Evolutionary conservation across 352 stramenopile species (phyloP).

Genomic region (Phytopythium ostracodes): DNA sequence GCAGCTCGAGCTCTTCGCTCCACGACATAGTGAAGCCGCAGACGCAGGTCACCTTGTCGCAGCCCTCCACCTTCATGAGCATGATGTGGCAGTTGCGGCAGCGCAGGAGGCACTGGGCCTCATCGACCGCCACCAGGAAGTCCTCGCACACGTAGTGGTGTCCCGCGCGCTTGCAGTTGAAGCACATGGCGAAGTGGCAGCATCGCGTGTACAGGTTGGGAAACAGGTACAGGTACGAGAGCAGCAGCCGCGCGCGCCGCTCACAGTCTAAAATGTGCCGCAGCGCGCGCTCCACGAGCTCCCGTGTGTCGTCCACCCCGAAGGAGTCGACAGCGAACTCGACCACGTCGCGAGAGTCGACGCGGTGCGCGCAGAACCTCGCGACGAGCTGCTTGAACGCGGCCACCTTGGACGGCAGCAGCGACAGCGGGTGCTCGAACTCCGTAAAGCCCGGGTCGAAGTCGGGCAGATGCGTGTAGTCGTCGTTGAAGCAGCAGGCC

Average conservation of each 20-base stretch:
- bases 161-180: too few relatives aligned
- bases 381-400: slow-evolving; percentile 2
- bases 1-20: too few relatives aligned
- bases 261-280: slow-evolving; percentile 29
- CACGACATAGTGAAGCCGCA: too few relatives aligned
- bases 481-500: slow-evolving; percentile 28
- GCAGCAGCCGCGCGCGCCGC: slow-evolving; percentile 30
- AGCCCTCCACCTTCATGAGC: too few relatives aligned
- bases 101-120: too few relatives aligned
- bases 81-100: too few relatives aligned
- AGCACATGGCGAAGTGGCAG: too few relatives aligned
- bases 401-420: too few relatives aligned
- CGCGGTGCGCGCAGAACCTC: slow-evolving; percentile 19
- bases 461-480: slow-evolving; percentile 30
- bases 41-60: too few relatives aligned
- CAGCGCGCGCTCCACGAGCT: slow-evolving; percentile 13
- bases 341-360: slow-evolving; percentile 13
- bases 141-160: too few relatives aligned
- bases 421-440: background rate
- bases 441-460: background rate
- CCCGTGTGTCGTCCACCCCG: slow-evolving; percentile 8
- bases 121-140: too few relatives aligned
- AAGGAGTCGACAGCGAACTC: slow-evolving; percentile 11
- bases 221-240: slow-evolving; percentile 26
- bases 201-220: slow-evolving; percentile 1